phyloP scores from a whole-genome alignment of 2,329 filamentous ascomycete species.

The Knufia petricola region DNA sequence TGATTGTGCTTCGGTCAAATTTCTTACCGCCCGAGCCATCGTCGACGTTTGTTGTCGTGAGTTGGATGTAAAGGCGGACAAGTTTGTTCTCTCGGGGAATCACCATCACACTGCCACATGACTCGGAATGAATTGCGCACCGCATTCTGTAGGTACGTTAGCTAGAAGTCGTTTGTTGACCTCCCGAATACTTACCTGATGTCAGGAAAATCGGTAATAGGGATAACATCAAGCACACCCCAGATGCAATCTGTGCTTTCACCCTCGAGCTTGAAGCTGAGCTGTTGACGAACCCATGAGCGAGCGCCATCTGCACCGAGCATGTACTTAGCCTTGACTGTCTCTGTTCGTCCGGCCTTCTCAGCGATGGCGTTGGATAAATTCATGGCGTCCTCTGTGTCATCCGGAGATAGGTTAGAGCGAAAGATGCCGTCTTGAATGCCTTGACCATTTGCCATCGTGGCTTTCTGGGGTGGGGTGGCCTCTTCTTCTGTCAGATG shows the following conservation, averaged over 20 bases:
- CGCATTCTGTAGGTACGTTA: conserved; percentile 31
- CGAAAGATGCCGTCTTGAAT: conserved; percentile 48
- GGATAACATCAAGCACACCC: conserved; percentile 43
- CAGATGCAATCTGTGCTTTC: conserved; percentile 39
- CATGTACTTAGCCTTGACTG: conserved; percentile 34
- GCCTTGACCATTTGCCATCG: conserved; percentile 25
- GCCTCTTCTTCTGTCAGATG: conserved; percentile 51
- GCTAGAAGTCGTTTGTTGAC: too few relatives aligned
- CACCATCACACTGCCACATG: conserved; percentile 52
- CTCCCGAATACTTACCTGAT: conserved; percentile 31
- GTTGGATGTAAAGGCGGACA: conserved; percentile 40
- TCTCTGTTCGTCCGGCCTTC: conserved; percentile 35
- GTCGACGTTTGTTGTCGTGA: conserved; percentile 14
- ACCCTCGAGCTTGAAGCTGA: conserved; percentile 49
- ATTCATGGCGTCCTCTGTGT: conserved; percentile 45
- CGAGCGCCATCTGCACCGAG: conserved; percentile 61
- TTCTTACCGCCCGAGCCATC: conserved; percentile 37
- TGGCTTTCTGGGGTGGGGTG: conserved; percentile 38
- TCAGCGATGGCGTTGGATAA: conserved; percentile 37
- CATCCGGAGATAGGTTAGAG: conserved; percentile 49
- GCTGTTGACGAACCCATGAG: conserved; percentile 51
- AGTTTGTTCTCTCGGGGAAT: conserved; percentile 56
- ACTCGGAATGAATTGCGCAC: conserved; percentile 49
- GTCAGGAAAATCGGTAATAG: conserved; percentile 50
- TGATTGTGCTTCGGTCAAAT: conserved; percentile 54